Percentiles rank a stretch among this genome's conserved stretches.
Conservation (phyloP, 768 basidiomycete species). For the Boletellus emodensis region DNA sequence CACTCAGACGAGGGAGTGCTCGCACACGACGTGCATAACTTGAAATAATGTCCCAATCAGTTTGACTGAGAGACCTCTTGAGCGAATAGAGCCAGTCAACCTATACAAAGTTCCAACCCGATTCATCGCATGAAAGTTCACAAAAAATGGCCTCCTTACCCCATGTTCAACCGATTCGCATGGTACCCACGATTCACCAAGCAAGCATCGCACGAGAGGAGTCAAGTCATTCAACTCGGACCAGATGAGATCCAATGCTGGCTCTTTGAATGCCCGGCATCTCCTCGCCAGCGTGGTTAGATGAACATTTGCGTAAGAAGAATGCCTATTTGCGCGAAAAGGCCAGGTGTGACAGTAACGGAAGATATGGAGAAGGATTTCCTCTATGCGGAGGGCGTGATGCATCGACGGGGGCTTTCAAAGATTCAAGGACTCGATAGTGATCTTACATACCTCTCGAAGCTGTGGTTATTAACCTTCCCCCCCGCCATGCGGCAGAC, state of each 20-base stretch:
- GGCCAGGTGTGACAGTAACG: background rate
- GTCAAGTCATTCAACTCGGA: conserved; percentile 5
- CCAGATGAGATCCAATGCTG: conserved; percentile 12
- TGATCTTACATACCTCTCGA: too few species aligned
- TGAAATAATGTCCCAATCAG: conserved; percentile 7
- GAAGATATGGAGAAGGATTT: conserved; percentile 13
- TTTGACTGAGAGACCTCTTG: background rate
- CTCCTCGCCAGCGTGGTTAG: conserved; percentile 5
- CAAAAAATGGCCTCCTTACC: too few species aligned
- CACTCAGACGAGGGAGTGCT: background rate
- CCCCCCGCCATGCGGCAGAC: too few species aligned
- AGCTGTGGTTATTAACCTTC: too few species aligned
- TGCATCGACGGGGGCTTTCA: background rate
- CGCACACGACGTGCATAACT: conserved; percentile 10
- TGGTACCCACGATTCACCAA: too few species aligned
- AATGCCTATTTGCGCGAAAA: background rate
- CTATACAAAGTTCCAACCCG: too few species aligned
- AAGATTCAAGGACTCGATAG: too few species aligned
- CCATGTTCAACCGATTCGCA: too few species aligned
- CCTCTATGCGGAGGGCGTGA: conserved; percentile 2
- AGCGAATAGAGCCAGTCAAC: background rate
- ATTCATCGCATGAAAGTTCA: too few species aligned
- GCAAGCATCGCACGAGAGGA: background rate
- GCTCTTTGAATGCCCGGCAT: conserved; percentile 14
- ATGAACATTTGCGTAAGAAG: background rate